Evolutionary conservation across 805 yeast species (phyloP).

Genomic region (Wickerhamomyces xylosicus): DNA sequence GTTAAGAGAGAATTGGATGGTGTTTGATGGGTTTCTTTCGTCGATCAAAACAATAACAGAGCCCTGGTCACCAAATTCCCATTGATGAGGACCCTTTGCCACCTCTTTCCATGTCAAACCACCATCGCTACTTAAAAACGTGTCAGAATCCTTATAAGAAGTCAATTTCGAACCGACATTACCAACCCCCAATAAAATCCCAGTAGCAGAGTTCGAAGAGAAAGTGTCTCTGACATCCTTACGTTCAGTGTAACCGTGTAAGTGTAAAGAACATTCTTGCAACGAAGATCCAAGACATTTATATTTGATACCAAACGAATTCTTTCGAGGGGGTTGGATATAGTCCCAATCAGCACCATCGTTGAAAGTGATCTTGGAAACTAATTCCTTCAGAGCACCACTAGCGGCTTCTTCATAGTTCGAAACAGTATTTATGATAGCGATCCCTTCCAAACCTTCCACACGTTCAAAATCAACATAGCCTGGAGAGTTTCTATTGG

Average conservation of each 20-base stretch:
- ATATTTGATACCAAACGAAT: slow-evolving; percentile 49
- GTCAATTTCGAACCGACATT: slow-evolving; percentile 65
- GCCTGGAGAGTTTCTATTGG: slow-evolving; percentile 68
- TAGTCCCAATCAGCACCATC: slow-evolving; percentile 87
- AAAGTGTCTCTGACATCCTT: slow-evolving; percentile 73
- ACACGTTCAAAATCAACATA: slow-evolving; percentile 84
- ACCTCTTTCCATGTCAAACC: slow-evolving; percentile 84
- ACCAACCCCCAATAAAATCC: slow-evolving; percentile 80
- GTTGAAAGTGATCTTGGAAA: slow-evolving; percentile 70
- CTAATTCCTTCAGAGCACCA: slow-evolving; percentile 45
- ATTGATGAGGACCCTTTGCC: slow-evolving; percentile 62
- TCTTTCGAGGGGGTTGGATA: slow-evolving; percentile 57
- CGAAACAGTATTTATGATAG: slow-evolving; percentile 58
- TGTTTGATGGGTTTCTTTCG: slow-evolving; percentile 44
- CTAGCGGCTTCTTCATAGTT: slow-evolving; percentile 36
- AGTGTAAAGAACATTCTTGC: slow-evolving; percentile 64
- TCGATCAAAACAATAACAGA: slow-evolving; percentile 68
- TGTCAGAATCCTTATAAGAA: slow-evolving; percentile 42
- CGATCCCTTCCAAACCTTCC: slow-evolving; percentile 77
- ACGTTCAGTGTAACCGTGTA: slow-evolving; percentile 89
- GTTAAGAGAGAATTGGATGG: slow-evolving; percentile 58
- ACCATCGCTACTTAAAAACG: slow-evolving; percentile 78
- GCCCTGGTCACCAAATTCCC: slow-evolving; percentile 98
- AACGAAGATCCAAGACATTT: slow-evolving; percentile 40
- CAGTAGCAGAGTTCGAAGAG: slow-evolving; percentile 84